Evolutionary conservation across 2,329 filamentous ascomycete species (phyloP), one percentile per base, ranked within the genome.

Genomic region (Fusarium beomiforme): DNA sequence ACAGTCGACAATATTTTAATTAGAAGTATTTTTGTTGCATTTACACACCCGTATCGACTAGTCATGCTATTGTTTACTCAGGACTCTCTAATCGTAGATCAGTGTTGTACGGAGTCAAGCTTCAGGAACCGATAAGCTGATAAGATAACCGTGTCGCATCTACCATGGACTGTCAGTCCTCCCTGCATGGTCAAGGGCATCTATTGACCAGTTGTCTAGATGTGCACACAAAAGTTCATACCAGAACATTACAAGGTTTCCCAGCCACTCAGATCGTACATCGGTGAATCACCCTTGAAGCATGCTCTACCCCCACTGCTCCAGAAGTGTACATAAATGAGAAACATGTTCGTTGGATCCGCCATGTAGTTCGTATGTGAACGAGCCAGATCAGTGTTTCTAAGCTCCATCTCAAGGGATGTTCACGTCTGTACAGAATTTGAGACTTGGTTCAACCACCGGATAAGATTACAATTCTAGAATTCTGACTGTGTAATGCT

Each of bases 211-310:
- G 8, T 3, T 3, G 4, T 23, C 5, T 12, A 19, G 6, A 24
- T n/a, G n/a, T 2, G n/a, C 8, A 51, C 17, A 34, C 8, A 11
- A 50, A 3, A 19, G 4, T 9, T 4, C 4, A 2, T 51, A 3
- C 14, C 0, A 6, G 0, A 16, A 37, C 8, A 3, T 24, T 2
- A 2, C 3, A 11, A 7, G 2, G 12, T 1, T 5, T 37, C 16
- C 17, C 6, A 1, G 6, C 3, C 2, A 1, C n/a, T n/a, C n/a
- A n/a, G n/a, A n/a, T n/a, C n/a, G n/a, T n/a, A n/a, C n/a, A n/a
- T n/a, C n/a, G n/a, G n/a, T n/a, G n/a, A n/a, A n/a, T n/a, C n/a
- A n/a, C n/a, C n/a, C 3, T n/a, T 37, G 4, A 5, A 16, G 6
- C 9, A 17, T 8, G 11, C 8, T 16, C 3, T 2, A 24, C 9